Conservation (phyloP, 768 basidiomycete species). For the Mycena vitilis region DNA sequence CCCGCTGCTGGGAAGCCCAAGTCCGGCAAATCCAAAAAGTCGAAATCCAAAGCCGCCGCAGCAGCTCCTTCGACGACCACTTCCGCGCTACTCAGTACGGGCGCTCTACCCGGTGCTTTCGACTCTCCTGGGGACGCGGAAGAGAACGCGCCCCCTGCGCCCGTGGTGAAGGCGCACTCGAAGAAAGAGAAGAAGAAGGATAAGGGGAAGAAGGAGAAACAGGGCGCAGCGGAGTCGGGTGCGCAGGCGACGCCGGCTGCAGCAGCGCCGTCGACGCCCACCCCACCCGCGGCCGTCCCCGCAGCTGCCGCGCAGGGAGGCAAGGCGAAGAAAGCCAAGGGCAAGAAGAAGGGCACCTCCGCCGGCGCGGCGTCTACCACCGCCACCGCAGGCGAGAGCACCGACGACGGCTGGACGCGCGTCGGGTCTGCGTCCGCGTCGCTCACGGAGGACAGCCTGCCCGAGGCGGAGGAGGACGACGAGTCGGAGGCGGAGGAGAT, state of each 20-base stretch:
- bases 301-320: not conserved
- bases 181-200: slow-evolving; percentile 45
- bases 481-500: slow-evolving; percentile 35
- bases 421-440: slow-evolving; percentile 19
- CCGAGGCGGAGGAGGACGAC: slow-evolving; percentile 38
- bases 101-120: too few species aligned
- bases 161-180: slow-evolving; percentile 13
- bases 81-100: too few species aligned
- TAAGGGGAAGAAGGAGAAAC: not conserved
- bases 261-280: not conserved
- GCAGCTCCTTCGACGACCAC: too few species aligned
- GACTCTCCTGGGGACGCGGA: not conserved
- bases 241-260: slow-evolving; percentile 2
- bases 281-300: slow-evolving; percentile 21
- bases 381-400: slow-evolving; percentile 31
- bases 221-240: too few species aligned
- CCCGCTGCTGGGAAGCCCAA: too few species aligned
- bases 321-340: slow-evolving; percentile 34
- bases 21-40: too few species aligned
- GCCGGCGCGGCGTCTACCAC: slow-evolving; percentile 36
- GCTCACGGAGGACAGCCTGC: not conserved
- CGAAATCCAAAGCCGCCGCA: not conserved
- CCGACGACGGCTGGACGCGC: slow-evolving; percentile 36
- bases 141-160: slow-evolving; percentile 4
- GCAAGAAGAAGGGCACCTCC: slow-evolving; percentile 50